Base-by-base conservation (phyloP, 306 rosid genomes). In the Casuarina glauca region DNA sequence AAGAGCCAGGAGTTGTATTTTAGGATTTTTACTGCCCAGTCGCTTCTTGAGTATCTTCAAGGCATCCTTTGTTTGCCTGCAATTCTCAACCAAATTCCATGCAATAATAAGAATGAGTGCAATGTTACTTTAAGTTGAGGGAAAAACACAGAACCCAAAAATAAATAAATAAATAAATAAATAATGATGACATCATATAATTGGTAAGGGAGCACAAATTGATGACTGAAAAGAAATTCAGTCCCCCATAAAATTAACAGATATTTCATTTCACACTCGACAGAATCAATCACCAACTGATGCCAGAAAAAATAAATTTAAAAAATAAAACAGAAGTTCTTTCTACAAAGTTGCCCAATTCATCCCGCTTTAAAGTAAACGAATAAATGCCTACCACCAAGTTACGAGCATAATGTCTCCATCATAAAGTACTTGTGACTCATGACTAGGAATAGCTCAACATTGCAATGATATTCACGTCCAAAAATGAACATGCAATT, bases 61-160 rank as follows among this genome's bases (percentile, higher is more conserved):
- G 61, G 98, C 97, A 76, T 93, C 99, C 85, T 93, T 95, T 45
- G 98, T 93, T 86, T 95, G 97, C 94, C 99, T 95, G 88, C 81
- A 90, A 80, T 82, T 77, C 72, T 67, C 70, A 73, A 76, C 71
- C 53, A 52, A 76, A 78, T 48, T 55, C 75, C 76, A 77, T 49
- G 62, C 43, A 68, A 70, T 50, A 68, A 82, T 75, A 70, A 73
- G 66, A 52, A 63, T 48, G 63, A 76, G 49, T 38, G 72, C 62
- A 75, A 80, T 78, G 13, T 5, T 51, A 55, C 19, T 10, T 69
- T 62, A 63, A 58, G 74, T 10, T 50, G 35, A 3, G 15, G 36
- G 64, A 69, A 79, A 70, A 72, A 54, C 52, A 57, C 76, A 49
- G 38, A 3, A 26, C 32, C 32, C 19, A 39, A 17, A 72, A 66